Evolutionary conservation across 2,329 filamentous ascomycete species (phyloP).

Genomic region (Pseudogymnoascus sp.): DNA sequence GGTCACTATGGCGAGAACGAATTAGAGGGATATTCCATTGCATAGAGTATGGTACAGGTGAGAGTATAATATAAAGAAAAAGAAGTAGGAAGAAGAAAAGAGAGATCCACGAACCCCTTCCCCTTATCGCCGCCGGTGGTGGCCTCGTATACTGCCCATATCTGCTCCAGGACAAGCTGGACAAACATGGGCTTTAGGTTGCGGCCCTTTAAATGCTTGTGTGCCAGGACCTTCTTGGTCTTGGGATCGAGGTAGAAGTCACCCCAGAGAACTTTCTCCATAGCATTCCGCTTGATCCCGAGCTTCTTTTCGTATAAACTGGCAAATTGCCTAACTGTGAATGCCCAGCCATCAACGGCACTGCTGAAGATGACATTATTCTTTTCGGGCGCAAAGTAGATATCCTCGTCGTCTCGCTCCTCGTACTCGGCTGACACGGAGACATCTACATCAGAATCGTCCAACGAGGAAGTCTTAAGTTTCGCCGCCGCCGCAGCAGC

Average conservation of each 20-base stretch:
- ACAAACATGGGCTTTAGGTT: constrained; percentile 95
- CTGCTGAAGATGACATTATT: constrained; percentile 99
- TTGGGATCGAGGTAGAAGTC: constrained; percentile 96
- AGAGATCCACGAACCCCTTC: constrained; percentile 58
- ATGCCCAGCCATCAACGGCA: constrained; percentile 97
- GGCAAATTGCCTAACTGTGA: constrained; percentile 91
- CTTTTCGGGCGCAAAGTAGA: constrained; percentile 96
- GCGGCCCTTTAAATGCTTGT: constrained; percentile 88
- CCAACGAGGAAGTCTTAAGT: constrained; percentile 22
- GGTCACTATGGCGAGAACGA: constrained; percentile 47
- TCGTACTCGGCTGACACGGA: constrained; percentile 57
- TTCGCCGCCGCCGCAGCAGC: constrained; percentile 50
- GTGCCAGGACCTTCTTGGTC: constrained; percentile 82
- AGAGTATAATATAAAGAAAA: constrained; percentile 18
- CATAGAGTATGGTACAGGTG: constrained; percentile 20
- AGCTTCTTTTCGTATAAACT: constrained; percentile 92
- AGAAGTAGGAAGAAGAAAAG: constrained; percentile 25
- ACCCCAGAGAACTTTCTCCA: constrained; percentile 95
- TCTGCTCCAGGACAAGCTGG: constrained; percentile 86
- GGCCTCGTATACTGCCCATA: constrained; percentile 93
- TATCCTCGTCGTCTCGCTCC: constrained; percentile 88
- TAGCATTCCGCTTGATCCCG: constrained; percentile 76
- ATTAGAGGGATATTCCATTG: constrained; percentile 24
- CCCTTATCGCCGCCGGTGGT: constrained; percentile 75
- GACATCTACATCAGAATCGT: constrained; percentile 32